These are phyloP conservation scores for Parathielavia hyrcaniae DNA, from an alignment of 495 filamentous ascomycete genomes.

Conservation along the genomic window DNA sequence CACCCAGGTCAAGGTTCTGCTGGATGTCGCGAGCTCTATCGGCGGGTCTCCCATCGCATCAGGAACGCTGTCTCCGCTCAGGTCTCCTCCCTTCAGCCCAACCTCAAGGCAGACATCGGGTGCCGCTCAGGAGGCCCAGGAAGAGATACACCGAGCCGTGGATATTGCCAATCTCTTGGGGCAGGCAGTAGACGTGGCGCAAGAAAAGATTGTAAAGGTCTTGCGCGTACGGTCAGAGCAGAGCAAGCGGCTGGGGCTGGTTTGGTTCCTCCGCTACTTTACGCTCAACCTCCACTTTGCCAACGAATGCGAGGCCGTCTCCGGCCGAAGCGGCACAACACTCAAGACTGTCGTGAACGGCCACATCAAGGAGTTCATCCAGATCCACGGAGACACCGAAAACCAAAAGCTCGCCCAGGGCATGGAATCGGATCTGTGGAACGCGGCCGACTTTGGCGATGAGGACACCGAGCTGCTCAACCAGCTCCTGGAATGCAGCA, in stretches of 20 bases:
- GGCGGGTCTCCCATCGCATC: constrained; percentile 31
- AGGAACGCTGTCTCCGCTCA: constrained; percentile 43
- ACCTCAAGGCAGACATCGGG: constrained; percentile 26
- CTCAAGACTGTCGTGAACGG: constrained; percentile 84
- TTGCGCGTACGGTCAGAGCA: constrained; percentile 88
- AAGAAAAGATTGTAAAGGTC: constrained; percentile 86
- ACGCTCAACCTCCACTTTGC: constrained; percentile 89
- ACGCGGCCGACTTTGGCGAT: constrained; percentile 76
- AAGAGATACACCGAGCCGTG: constrained; percentile 75
- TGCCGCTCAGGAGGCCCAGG: constrained; percentile 50
- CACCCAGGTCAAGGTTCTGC: constrained; percentile 88
- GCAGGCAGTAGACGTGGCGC: constrained; percentile 86
- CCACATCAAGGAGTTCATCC: constrained; percentile 87
- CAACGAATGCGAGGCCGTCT: constrained; percentile 95
- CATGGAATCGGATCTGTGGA: constrained; percentile 90
- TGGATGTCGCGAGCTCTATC: constrained; percentile 85
- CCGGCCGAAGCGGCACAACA: constrained; percentile 73
- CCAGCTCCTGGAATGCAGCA: constrained; percentile 71
- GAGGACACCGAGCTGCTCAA: constrained; percentile 55
- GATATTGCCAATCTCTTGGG: constrained; percentile 94
- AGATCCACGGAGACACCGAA: constrained; percentile 65
- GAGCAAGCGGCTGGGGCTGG: constrained; percentile 61
- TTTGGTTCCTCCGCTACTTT: constrained; percentile 83
- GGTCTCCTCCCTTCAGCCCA: constrained; percentile 48
- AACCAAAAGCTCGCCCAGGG: constrained; percentile 71